Conservation (phyloP, 2,329 filamentous ascomycete genomes). For the Fusarium hostae region DNA sequence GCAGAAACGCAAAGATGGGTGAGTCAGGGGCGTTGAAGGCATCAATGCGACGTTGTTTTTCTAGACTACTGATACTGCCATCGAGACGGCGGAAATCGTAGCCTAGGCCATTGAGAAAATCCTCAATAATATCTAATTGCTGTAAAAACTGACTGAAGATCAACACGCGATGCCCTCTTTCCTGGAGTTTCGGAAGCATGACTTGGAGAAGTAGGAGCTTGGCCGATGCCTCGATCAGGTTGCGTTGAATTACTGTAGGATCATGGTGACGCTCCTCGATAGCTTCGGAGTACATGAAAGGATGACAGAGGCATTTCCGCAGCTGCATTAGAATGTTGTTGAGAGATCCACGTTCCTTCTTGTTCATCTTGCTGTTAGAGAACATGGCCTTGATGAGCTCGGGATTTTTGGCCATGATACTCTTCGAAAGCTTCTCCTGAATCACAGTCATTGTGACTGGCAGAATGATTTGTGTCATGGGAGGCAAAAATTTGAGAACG, state of each 20-base stretch:
- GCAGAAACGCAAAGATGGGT: constrained; percentile 85
- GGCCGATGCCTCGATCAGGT: constrained; percentile 89
- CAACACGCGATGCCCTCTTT: constrained; percentile 87
- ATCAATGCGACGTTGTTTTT: constrained; percentile 96
- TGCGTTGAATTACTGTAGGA: constrained; percentile 73
- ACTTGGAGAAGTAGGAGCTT: constrained; percentile 87
- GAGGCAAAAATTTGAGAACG: constrained; percentile 89
- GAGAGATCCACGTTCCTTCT: constrained; percentile 79
- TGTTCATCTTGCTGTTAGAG: constrained; percentile 72
- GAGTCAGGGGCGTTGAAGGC: constrained; percentile 90
- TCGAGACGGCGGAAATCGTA: constrained; percentile 84
- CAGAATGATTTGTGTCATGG: constrained; percentile 94
- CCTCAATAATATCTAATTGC: constrained; percentile 90
- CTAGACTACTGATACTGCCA: constrained; percentile 80
- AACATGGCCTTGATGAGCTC: constrained; percentile 90
- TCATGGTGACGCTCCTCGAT: constrained; percentile 85
- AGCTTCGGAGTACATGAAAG: constrained; percentile 89
- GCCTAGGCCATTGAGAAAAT: constrained; percentile 83
- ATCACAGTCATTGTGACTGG: constrained; percentile 95
- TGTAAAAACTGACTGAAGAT: constrained; percentile 96
- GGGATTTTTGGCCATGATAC: constrained; percentile 90
- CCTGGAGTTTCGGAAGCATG: constrained; percentile 87
- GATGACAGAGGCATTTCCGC: constrained; percentile 93
- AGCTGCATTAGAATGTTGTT: constrained; percentile 97
- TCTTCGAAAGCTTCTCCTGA: constrained; percentile 94